Conservation (phyloP, 2,329 filamentous ascomycete species). For the Westerdykella aurantiaca region DNA sequence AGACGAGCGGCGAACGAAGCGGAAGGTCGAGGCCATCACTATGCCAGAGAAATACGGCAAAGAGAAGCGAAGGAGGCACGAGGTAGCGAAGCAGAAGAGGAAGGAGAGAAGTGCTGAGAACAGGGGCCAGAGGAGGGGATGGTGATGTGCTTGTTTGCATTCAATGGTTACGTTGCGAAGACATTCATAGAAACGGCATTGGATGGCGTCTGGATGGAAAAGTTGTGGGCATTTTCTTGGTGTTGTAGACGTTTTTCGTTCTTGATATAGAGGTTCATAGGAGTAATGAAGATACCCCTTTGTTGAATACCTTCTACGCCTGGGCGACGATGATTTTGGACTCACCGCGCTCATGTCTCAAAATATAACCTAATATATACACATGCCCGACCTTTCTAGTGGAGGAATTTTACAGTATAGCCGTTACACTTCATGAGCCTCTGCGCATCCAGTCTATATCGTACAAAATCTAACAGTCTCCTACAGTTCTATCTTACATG, state of each 20-base stretch:
- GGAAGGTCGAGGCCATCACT: conserved; percentile 79
- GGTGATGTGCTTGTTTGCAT: conserved; percentile 37
- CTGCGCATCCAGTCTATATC: too few species aligned
- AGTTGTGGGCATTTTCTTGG: background rate
- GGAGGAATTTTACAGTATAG: too few species aligned
- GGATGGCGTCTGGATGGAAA: too few species aligned
- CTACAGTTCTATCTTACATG: too few species aligned
- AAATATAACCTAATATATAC: too few species aligned
- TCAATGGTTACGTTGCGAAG: background rate
- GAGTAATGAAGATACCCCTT: background rate
- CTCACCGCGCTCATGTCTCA: too few species aligned
- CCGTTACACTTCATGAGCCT: too few species aligned
- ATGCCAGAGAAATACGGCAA: conserved; percentile 70
- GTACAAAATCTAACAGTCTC: too few species aligned
- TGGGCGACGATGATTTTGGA: too few species aligned
- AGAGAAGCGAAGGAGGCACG: conserved; percentile 65
- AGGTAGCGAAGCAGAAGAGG: conserved; percentile 49
- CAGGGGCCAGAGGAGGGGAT: conserved; percentile 65
- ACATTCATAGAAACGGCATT: too few species aligned
- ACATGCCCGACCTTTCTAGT: too few species aligned
- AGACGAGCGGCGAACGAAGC: conserved; percentile 71
- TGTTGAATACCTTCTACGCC: background rate
- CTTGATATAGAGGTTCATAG: background rate
- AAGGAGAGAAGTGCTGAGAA: conserved; percentile 73
- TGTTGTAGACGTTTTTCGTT: background rate